Base-by-base conservation (phyloP, 2,329 filamentous ascomycete genomes). In the Plectosphaerella sp. region DNA sequence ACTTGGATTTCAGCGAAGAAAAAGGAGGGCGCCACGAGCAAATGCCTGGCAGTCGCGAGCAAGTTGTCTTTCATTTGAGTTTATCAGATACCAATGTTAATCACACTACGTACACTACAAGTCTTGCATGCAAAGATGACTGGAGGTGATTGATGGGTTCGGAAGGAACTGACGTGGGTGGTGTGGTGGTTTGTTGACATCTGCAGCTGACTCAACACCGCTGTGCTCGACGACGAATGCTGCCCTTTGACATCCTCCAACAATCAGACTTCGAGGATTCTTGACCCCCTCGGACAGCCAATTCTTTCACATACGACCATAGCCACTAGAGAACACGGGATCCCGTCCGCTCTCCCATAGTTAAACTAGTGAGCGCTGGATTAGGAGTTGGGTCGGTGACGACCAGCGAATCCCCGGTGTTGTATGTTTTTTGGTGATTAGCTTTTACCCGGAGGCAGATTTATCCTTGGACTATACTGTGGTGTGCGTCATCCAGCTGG, bases 391-490 rank as follows among this genome's bases (percentile, higher is more conserved):
- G 41, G 41, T 45, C 18, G 41, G 41, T 45, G 41, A 45, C 41
- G 18, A 45, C 41, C n/a, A 45, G 41, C 41, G 41, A 45, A 45
- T 45, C 41, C 41, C 41, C 41, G 41, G 41, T 61, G 49, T 57
- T 56, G 37, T 28, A 33, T 24, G 35, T 24, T 41, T 39, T 25
- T 33, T 22, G 22, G 22, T 22, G 22, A 22, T 22, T 22, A n/a
- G n/a, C n/a, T n/a, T n/a, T n/a, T n/a, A n/a, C n/a, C n/a, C n/a
- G n/a, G n/a, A n/a, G n/a, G n/a, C n/a, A n/a, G n/a, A n/a, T n/a
- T n/a, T n/a, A n/a, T n/a, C n/a, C n/a, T n/a, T n/a, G n/a, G n/a
- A n/a, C n/a, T n/a, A n/a, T 5, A 3, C 22, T 22, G 22, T 22
- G 22, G 22, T 22, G 22, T 22, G 22, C 22, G 5, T 22, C 22